These are phyloP conservation scores for Hippophae tibetana DNA, from an alignment of 306 rosid genomes.

Conservation along the genomic window DNA sequence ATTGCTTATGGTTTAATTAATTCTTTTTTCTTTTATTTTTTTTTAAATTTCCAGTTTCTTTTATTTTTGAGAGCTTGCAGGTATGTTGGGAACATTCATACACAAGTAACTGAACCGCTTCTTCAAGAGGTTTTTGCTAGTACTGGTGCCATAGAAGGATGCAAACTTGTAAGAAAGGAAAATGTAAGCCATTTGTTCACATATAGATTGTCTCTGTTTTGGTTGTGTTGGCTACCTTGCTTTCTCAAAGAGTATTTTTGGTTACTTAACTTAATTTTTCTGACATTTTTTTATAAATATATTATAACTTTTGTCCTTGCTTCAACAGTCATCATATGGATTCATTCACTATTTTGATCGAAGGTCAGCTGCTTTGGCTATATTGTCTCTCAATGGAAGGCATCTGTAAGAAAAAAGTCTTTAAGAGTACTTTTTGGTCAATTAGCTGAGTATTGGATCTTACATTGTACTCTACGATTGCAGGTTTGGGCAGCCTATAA, in stretches of 20 bases:
- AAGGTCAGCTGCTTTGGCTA: conserved; percentile 90
- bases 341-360: conserved; percentile 93
- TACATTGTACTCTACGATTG: conserved; percentile 20
- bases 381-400: conserved; percentile 86
- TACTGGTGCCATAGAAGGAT: conserved; percentile 87
- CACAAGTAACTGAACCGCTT: conserved; percentile 93
- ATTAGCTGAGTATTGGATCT: conserved; percentile 15
- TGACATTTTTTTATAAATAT: neutral
- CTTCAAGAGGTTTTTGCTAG: conserved; percentile 94
- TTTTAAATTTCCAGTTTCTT: conserved; percentile 34
- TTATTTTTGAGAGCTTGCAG: conserved; percentile 57
- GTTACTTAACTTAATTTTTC: conserved; percentile 2
- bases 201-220: neutral
- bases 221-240: neutral
- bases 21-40: conserved; percentile 29
- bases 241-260: neutral
- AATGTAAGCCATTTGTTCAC: conserved; percentile 39
- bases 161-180: conserved; percentile 92
- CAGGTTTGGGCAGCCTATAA: conserved; percentile 98
- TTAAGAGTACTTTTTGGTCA: neutral
- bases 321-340: conserved; percentile 91
- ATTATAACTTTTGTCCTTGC: conserved; percentile 14
- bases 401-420: conserved; percentile 59
- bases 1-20: conserved; percentile 22
- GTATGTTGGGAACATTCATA: conserved; percentile 89